Percentiles rank a stretch among this genome's conserved stretches.
Conservation (phyloP, 1,284 basidiomycete genomes). For the Tetrapyrgos nigripes region DNA sequence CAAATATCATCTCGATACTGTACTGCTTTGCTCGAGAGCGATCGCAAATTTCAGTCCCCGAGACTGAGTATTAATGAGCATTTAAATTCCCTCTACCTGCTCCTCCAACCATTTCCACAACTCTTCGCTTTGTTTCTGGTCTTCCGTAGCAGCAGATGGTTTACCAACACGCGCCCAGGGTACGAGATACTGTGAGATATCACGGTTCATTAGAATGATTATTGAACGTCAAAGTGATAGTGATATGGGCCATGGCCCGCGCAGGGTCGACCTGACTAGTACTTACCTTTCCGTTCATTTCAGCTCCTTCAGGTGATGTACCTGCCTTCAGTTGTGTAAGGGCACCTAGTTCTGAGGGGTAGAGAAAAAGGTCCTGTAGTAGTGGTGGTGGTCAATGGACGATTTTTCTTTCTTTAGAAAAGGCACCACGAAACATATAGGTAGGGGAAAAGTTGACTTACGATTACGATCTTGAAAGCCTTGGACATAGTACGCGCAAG, state of each 20-base stretch:
- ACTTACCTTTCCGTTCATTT: constrained; percentile 28
- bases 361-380: constrained; percentile 20
- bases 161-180: constrained; percentile 33
- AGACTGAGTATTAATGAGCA: no score
- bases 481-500: constrained; percentile 24
- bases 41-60: no score
- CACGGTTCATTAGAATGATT: constrained; percentile 7
- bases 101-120: constrained; percentile 39
- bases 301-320: constrained; percentile 21
- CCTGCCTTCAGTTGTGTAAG: constrained; percentile 23
- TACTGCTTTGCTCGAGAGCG: no score
- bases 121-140: constrained; percentile 26
- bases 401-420: background rate
- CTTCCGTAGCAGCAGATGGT: constrained; percentile 18
- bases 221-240: background rate
- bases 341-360: constrained; percentile 16
- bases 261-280: background rate
- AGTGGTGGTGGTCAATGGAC: no score
- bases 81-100: constrained; percentile 23
- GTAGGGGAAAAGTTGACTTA: no score
- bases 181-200: constrained; percentile 30
- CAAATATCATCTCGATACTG: no score
- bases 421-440: no score
- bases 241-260: background rate
- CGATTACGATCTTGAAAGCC: background rate